Conservation (phyloP, 192 early-diverging fungal genomes). For the Backusella tuberculispora region DNA sequence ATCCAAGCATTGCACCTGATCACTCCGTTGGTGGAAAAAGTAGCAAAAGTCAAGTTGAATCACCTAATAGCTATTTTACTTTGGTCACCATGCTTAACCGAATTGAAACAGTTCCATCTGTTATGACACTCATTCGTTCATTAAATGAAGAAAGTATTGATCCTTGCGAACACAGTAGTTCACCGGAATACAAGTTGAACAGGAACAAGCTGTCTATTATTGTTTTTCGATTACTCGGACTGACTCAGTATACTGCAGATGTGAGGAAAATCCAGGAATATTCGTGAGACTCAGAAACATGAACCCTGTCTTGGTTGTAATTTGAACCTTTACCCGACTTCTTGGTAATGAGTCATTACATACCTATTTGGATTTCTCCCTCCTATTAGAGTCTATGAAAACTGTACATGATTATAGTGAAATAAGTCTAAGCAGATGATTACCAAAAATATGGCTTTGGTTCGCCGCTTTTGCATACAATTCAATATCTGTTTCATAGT, state of each 20-base stretch:
- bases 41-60: neutral
- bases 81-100: slow-evolving; percentile 65
- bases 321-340: slow-evolving; percentile 80
- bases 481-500: no score
- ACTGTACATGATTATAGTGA: slow-evolving; percentile 60
- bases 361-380: slow-evolving; percentile 62
- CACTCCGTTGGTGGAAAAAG: neutral
- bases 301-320: slow-evolving; percentile 84
- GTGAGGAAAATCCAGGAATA: slow-evolving; percentile 80
- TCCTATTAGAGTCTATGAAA: slow-evolving; percentile 70
- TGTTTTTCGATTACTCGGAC: slow-evolving; percentile 78
- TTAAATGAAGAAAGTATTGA: slow-evolving; percentile 27
- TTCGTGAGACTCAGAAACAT: slow-evolving; percentile 55
- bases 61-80: slow-evolving; percentile 2
- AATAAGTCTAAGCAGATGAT: slow-evolving; percentile 54
- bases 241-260: slow-evolving; percentile 79
- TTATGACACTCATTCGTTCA: slow-evolving; percentile 71
- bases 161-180: neutral
- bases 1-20: slow-evolving; percentile 26
- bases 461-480: no score
- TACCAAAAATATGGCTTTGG: no score
- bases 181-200: neutral
- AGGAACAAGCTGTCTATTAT: slow-evolving; percentile 31
- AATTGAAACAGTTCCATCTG: slow-evolving; percentile 65
- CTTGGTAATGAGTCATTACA: slow-evolving; percentile 63